A percentile compares a stretch with the other conserved stretches of the same genome.
phyloP scores from a whole-genome alignment of 768 basidiomycete genomes.

The Macrocybe gigantea region DNA sequence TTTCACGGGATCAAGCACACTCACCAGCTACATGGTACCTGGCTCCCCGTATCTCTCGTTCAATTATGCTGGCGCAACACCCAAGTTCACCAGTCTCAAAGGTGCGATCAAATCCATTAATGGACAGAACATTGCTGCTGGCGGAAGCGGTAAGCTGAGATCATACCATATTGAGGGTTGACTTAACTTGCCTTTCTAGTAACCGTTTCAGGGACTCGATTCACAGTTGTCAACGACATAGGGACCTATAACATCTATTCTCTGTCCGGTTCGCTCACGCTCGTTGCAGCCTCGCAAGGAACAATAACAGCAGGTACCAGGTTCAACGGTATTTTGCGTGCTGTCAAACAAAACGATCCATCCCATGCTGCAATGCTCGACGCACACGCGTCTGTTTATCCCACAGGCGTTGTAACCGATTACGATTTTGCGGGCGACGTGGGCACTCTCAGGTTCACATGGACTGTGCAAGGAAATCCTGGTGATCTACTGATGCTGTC shows the following conservation, averaged over 20 bases:
- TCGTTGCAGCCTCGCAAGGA: conserved; percentile 18
- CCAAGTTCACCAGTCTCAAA: conserved; percentile 20
- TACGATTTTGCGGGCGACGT: conserved; percentile 22
- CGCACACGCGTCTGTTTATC: conserved; percentile 23
- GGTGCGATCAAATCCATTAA: conserved; percentile 24
- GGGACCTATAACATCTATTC: conserved; percentile 28
- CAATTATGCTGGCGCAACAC: conserved; percentile 22
- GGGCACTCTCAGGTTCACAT: conserved; percentile 25
- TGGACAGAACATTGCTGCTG: conserved; percentile 15
- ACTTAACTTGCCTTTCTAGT: conserved; percentile 6
- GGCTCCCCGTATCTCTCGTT: conserved; percentile 29
- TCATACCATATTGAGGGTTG: not conserved
- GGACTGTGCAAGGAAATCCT: conserved; percentile 21
- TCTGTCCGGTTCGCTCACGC: conserved; percentile 19
- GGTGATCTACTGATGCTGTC: conserved; percentile 25
- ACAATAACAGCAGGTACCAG: conserved; percentile 14
- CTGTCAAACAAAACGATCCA: conserved; percentile 20
- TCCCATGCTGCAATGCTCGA: conserved; percentile 22
- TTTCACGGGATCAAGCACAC: conserved; percentile 21
- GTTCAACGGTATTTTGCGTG: conserved; percentile 24
- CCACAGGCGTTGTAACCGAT: conserved; percentile 20
- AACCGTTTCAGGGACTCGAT: conserved; percentile 19
- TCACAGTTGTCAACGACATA: conserved; percentile 19
- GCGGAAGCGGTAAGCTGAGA: conserved; percentile 11
- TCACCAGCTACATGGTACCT: conserved; percentile 25